Evolutionary conservation across 2,329 filamentous ascomycete species (phyloP).

Genomic region (Aschersonia sp.): DNA sequence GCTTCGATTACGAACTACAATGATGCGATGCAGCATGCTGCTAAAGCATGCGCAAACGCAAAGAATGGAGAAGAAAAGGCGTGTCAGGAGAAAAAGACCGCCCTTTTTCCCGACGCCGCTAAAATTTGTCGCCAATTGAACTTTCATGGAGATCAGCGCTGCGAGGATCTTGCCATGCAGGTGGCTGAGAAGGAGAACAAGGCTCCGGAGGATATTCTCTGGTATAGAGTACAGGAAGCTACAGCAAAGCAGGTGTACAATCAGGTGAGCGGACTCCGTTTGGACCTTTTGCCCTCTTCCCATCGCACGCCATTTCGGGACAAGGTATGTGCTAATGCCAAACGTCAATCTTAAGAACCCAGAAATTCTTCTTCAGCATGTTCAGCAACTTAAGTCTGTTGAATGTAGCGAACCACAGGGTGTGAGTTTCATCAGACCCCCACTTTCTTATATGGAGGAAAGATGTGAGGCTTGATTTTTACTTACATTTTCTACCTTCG

Average conservation of each 20-base stretch:
- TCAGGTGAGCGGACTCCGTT: neutral
- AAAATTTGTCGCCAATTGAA: neutral
- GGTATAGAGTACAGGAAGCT: neutral
- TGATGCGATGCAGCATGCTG: neutral
- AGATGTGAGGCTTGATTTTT: neutral
- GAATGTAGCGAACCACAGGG: neutral
- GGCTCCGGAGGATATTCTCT: neutral
- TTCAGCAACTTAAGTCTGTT: neutral
- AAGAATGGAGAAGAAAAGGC: neutral
- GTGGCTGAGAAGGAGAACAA: neutral
- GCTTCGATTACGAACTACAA: neutral
- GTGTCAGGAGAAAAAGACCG: neutral
- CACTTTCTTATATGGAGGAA: neutral
- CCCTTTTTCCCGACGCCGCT: neutral
- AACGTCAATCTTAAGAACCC: neutral
- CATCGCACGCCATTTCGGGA: neutral
- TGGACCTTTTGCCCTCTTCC: neutral
- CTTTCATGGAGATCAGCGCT: neutral
- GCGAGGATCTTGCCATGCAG: neutral
- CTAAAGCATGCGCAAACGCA: neutral
- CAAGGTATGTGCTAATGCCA: neutral
- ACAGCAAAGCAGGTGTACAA: neutral
- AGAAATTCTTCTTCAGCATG: neutral
- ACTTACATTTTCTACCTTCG: neutral
- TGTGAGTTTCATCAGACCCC: neutral